A percentile compares a stretch with the other conserved stretches of the same genome.
Conservation (phyloP, 1,139 yeast genomes). For the Barnettozyma hawaiiensis region DNA sequence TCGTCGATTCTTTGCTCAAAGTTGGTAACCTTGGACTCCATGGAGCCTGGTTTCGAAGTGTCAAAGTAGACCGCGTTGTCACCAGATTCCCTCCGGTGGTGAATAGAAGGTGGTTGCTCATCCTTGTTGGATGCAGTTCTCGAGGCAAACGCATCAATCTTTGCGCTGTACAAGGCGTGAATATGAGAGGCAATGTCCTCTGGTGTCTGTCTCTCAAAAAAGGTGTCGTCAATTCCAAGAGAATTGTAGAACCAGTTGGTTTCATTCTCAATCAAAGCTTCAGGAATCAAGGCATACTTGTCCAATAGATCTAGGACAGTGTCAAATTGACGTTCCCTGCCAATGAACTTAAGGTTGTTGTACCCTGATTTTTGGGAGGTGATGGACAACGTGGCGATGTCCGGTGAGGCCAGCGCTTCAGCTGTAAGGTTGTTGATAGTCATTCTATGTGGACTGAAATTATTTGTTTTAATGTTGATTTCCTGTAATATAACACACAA, state of each 20-base stretch:
- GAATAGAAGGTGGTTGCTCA: constrained; percentile 51
- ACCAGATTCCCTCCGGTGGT: constrained; percentile 62
- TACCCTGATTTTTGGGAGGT: constrained; percentile 51
- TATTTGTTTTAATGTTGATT: not conserved
- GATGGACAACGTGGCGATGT: constrained; percentile 34
- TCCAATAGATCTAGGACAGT: constrained; percentile 80
- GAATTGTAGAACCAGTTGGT: constrained; percentile 85
- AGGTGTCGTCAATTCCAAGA: constrained; percentile 88
- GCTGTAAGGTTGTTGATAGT: constrained; percentile 6
- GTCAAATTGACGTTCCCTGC: constrained; percentile 76
- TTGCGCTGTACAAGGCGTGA: constrained; percentile 86
- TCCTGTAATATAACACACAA: not conserved
- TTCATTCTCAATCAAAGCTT: constrained; percentile 75
- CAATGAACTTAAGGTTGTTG: constrained; percentile 68
- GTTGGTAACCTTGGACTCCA: constrained; percentile 35
- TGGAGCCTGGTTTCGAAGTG: constrained; percentile 37
- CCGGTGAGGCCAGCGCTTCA: constrained; percentile 25
- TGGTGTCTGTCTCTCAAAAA: constrained; percentile 81
- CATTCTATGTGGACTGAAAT: not conserved
- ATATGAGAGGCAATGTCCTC: constrained; percentile 75
- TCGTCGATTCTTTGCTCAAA: constrained; percentile 75
- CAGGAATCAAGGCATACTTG: constrained; percentile 85
- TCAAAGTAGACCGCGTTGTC: constrained; percentile 94
- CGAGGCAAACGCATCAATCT: constrained; percentile 74
- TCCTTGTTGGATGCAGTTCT: constrained; percentile 33